These are phyloP conservation scores for Microcyclosporella mali DNA, from an alignment of 2,329 filamentous ascomycete species.

Conservation along the genomic window DNA sequence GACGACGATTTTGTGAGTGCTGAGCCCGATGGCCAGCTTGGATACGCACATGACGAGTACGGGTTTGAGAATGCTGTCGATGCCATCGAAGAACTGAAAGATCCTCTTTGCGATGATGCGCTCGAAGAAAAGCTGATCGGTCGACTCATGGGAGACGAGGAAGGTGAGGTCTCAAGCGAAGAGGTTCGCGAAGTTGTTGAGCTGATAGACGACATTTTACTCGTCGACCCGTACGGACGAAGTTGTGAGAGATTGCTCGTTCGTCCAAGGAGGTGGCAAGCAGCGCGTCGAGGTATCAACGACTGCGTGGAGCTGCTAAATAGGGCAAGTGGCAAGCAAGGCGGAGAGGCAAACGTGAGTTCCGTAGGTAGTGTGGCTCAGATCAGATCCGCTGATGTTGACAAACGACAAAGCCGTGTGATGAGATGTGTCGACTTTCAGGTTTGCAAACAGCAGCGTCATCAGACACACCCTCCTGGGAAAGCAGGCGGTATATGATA, in stretches of 20 bases:
- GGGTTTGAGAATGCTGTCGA: constrained; percentile 11
- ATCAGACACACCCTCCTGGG: neutral
- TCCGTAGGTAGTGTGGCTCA: neutral
- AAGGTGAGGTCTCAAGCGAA: neutral
- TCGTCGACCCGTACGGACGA: constrained; percentile 1
- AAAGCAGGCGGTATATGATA: constrained; percentile 5
- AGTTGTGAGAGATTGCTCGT: neutral
- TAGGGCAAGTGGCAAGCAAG: constrained; percentile 4
- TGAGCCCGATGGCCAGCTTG: constrained; percentile 15
- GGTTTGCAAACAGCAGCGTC: neutral
- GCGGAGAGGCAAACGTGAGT: too few relatives aligned
- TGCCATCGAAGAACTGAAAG: constrained; percentile 9
- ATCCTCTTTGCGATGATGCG: constrained; percentile 11
- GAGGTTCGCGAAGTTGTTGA: constrained; percentile 2
- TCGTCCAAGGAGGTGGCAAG: constrained; percentile 2
- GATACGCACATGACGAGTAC: constrained; percentile 17
- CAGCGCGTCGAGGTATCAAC: constrained; percentile 1
- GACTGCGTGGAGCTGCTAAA: constrained; percentile 4
- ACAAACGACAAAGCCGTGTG: constrained; percentile 9
- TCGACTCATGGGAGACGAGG: constrained; percentile 10
- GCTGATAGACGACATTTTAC: constrained; percentile 8
- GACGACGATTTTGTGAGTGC: constrained; percentile 13
- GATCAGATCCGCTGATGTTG: constrained; percentile 3
- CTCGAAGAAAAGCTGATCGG: constrained; percentile 14
- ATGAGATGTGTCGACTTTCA: constrained; percentile 10